Evolutionary conservation across 2,329 filamentous ascomycete species (phyloP).

Genomic region (Zymoseptoria ardabiliae): DNA sequence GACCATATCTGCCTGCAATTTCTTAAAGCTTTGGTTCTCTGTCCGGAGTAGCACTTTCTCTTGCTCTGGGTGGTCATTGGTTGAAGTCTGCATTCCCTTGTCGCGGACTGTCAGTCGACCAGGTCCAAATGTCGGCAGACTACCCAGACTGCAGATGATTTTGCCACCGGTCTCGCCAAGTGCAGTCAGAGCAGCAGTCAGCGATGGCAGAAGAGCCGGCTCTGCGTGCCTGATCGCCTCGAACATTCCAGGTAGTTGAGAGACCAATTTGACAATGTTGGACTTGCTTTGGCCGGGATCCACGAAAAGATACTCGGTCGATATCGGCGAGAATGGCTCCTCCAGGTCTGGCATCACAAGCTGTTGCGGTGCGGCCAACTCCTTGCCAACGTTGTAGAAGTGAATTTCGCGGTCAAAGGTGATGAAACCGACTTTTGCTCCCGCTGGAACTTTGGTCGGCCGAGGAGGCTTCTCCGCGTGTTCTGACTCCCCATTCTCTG

Average conservation of each 20-base stretch:
- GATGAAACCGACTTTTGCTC: conserved; percentile 85
- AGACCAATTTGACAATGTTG: conserved; percentile 81
- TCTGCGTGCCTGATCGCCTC: conserved; percentile 83
- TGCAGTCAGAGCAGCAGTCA: conserved; percentile 78
- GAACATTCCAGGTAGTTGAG: conserved; percentile 77
- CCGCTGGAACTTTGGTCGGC: conserved; percentile 58
- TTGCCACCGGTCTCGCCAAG: conserved; percentile 85
- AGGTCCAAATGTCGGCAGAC: conserved; percentile 87
- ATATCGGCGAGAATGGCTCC: conserved; percentile 88
- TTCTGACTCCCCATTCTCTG: conserved; percentile 39
- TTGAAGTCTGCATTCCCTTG: conserved; percentile 74
- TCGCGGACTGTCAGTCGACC: conserved; percentile 79
- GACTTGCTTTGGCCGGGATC: conserved; percentile 84
- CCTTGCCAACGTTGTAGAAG: conserved; percentile 86
- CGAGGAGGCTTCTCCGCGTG: conserved; percentile 37
- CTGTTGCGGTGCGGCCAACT: conserved; percentile 86
- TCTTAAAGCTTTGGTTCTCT: conserved; percentile 82
- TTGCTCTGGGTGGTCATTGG: conserved; percentile 72
- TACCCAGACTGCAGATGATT: conserved; percentile 76
- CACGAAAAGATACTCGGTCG: conserved; percentile 77
- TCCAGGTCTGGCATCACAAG: conserved; percentile 97
- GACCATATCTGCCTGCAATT: conserved; percentile 79
- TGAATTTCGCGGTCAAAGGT: conserved; percentile 96
- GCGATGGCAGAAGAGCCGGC: conserved; percentile 73
- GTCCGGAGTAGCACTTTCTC: conserved; percentile 89